Percentiles rank a stretch among this genome's conserved stretches.
These are phyloP conservation scores for Scheffersomyces amazonensis DNA, from an alignment of 805 yeast species.

Conservation along the genomic window DNA sequence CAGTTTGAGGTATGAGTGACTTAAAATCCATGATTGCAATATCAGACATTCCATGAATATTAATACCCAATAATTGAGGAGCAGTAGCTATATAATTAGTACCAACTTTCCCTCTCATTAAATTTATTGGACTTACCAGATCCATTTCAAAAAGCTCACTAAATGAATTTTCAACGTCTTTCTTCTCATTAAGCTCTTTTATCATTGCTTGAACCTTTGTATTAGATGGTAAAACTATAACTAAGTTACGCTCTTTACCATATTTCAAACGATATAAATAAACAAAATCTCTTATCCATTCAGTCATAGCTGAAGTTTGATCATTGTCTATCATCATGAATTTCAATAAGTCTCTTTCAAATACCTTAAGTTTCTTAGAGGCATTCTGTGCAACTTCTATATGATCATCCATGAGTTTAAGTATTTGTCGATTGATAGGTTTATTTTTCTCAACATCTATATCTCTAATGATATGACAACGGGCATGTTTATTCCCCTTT, in stretches of 20 bases:
- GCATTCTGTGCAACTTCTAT: slow-evolving; percentile 7
- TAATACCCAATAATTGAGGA: slow-evolving; percentile 12
- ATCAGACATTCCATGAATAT: slow-evolving; percentile 7
- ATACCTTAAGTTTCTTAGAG: slow-evolving; percentile 7
- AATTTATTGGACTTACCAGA: no score
- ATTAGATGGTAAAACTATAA: no score
- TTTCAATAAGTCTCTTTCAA: slow-evolving; percentile 12
- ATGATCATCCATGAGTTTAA: slow-evolving; percentile 9
- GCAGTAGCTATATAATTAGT: slow-evolving; percentile 5
- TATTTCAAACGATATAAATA: no score
- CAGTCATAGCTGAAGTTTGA: no score
- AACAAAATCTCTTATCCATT: no score
- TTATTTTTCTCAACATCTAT: slow-evolving; percentile 4
- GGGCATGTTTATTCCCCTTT: neutral
- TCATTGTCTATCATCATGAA: no score
- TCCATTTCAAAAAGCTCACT: no score
- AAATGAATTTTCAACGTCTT: no score
- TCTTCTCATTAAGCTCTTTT: no score
- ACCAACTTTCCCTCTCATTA: no score
- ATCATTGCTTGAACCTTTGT: no score
- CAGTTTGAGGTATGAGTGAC: slow-evolving; percentile 18
- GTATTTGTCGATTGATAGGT: slow-evolving; percentile 5
- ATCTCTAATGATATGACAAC: slow-evolving; percentile 3
- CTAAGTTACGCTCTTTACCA: no score
- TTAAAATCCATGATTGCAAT: slow-evolving; percentile 17